These are phyloP conservation scores for Chlamydomonas applanata DNA, from an alignment of 139 green algal species.

Conservation along the genomic window DNA sequence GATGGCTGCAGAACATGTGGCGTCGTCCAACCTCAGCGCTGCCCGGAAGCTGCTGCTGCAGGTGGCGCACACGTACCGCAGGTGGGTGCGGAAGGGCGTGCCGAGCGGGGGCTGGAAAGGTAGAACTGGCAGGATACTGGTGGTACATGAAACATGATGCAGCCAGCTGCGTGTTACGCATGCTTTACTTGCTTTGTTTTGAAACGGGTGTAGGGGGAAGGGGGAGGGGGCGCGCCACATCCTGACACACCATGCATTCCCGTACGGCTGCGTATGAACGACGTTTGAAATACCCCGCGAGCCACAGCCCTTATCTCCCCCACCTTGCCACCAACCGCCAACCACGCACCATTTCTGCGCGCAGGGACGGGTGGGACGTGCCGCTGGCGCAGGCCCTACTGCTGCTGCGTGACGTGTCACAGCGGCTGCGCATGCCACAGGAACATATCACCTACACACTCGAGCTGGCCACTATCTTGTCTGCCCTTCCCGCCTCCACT, in stretches of 20 bases:
- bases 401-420: conserved; percentile 51
- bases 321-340: conserved; percentile 24
- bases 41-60: conserved; percentile 58
- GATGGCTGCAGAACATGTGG: conserved; percentile 42
- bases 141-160: too few relatives aligned
- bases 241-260: too few relatives aligned
- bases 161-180: too few relatives aligned
- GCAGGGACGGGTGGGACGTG: conserved; percentile 47
- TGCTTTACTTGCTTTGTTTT: too few relatives aligned
- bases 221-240: too few relatives aligned
- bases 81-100: conserved; percentile 11
- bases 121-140: too few relatives aligned
- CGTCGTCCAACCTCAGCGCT: conserved; percentile 30
- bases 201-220: too few relatives aligned
- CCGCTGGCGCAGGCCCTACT: conserved; percentile 44
- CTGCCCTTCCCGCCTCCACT: conserved; percentile 1
- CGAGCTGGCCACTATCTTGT: conserved; percentile 47
- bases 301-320: too few relatives aligned
- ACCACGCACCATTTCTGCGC: too few relatives aligned
- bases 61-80: conserved; percentile 40
- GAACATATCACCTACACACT: conserved; percentile 58
- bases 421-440: conserved; percentile 42
- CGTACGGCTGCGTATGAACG: too few relatives aligned
- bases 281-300: too few relatives aligned
- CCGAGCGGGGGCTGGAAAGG: too few relatives aligned